phyloP scores from a whole-genome alignment of 352 stramenopile species.

The Globisporangium spinosum region DNA sequence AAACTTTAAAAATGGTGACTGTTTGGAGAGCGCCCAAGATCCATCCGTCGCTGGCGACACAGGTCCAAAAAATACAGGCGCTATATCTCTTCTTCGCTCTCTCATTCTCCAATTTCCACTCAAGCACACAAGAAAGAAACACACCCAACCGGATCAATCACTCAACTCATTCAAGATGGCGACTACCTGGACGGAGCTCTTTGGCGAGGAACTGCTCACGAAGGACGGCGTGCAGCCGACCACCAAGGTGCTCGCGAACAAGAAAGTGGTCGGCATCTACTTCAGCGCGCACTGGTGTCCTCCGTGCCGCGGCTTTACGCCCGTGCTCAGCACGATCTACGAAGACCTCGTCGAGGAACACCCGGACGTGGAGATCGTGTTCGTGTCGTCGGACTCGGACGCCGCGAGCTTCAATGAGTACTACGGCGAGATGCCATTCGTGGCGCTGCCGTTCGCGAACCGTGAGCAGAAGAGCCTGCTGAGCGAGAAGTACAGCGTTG shows the following conservation, averaged over 20 bases:
- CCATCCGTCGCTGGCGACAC: no score
- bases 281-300: slow-evolving; percentile 85
- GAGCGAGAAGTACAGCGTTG: slow-evolving; percentile 65
- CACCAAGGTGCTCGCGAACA: slow-evolving; percentile 8
- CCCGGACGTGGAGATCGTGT: slow-evolving; percentile 63
- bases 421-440: slow-evolving; percentile 73
- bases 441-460: slow-evolving; percentile 74
- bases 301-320: slow-evolving; percentile 79
- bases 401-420: slow-evolving; percentile 57
- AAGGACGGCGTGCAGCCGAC: slow-evolving; percentile 20
- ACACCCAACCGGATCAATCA: no score
- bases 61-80: no score
- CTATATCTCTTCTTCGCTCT: no score
- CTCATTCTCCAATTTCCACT: no score
- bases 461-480: slow-evolving; percentile 51
- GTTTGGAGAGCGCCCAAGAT: no score
- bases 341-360: slow-evolving; percentile 40
- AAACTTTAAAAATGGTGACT: no score
- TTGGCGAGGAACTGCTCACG: slow-evolving; percentile 21
- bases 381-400: slow-evolving; percentile 43
- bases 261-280: slow-evolving; percentile 66
- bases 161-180: slow-evolving; percentile 10
- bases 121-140: no score
- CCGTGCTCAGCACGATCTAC: slow-evolving; percentile 62
- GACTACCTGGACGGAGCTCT: slow-evolving; percentile 12